Percentiles rank a stretch among this genome's conserved stretches.
Evolutionary conservation across 345 rosid genomes (phyloP).

Genomic region (Lepidium africanum): DNA sequence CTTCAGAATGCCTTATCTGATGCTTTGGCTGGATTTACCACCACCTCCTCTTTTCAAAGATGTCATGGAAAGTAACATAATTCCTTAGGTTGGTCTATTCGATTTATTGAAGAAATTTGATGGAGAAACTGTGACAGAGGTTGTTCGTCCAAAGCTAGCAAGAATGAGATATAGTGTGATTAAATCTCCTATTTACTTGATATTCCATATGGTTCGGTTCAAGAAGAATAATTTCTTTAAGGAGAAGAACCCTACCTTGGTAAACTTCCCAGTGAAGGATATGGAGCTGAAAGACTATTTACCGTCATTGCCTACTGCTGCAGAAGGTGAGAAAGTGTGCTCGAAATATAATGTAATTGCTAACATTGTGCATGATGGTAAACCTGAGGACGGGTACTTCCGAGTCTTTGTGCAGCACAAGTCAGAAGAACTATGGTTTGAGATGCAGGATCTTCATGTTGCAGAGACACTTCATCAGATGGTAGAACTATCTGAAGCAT

Average conservation of each 20-base stretch:
- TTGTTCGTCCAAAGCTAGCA: slow-evolving; percentile 75
- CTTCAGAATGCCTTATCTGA: slow-evolving; percentile 79
- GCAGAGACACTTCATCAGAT: slow-evolving; percentile 95
- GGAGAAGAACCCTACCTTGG: slow-evolving; percentile 93
- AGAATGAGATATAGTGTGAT: slow-evolving; percentile 82
- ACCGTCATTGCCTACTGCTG: slow-evolving; percentile 64
- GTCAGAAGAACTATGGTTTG: slow-evolving; percentile 92
- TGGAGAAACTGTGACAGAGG: slow-evolving; percentile 83
- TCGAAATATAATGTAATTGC: slow-evolving; percentile 91
- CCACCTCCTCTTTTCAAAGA: slow-evolving; percentile 96
- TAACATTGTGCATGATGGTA: slow-evolving; percentile 93
- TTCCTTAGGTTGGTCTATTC: slow-evolving; percentile 94
- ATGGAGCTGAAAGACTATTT: slow-evolving; percentile 88
- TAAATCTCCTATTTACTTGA: slow-evolving; percentile 67
- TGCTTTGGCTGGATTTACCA: slow-evolving; percentile 98
- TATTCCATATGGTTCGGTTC: slow-evolving; percentile 91
- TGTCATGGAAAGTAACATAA: slow-evolving; percentile 97
- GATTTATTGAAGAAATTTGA: slow-evolving; percentile 90
- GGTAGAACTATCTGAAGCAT: slow-evolving; percentile 94
- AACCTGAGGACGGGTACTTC: slow-evolving; percentile 86
- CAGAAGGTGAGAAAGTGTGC: slow-evolving; percentile 49
- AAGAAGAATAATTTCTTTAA: slow-evolving; percentile 91
- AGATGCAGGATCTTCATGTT: slow-evolving; percentile 97
- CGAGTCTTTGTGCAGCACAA: slow-evolving; percentile 95
- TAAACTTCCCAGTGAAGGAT: slow-evolving; percentile 94